These are phyloP conservation scores for Jacaranda mimosifolia DNA, from an alignment of 257 asterid species.

Conservation along the genomic window DNA sequence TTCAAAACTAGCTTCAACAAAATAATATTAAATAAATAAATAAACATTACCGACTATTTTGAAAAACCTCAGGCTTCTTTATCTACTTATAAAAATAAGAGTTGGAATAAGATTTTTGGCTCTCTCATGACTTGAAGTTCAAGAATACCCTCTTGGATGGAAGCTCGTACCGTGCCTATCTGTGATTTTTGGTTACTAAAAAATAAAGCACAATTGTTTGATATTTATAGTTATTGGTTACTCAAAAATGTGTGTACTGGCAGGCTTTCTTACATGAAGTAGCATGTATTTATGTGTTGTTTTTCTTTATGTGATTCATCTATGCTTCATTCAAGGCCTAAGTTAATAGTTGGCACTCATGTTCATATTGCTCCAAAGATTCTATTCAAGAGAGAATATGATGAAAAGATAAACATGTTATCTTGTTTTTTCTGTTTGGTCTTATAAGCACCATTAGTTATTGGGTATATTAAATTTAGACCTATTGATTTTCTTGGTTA, in stretches of 20 bases:
- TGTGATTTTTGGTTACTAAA: slow-evolving; percentile 89
- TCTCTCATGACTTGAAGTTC: slow-evolving; percentile 78
- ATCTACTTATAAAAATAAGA: too few relatives aligned
- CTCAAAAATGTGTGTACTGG: background rate
- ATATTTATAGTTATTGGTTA: slow-evolving; percentile 1
- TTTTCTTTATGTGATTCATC: slow-evolving; percentile 60
- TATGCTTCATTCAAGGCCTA: slow-evolving; percentile 87
- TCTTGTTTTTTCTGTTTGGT: slow-evolving; percentile 12
- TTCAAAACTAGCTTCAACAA: too few relatives aligned
- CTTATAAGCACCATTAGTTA: background rate
- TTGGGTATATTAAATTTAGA: background rate
- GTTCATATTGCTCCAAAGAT: slow-evolving; percentile 92
- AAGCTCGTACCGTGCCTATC: slow-evolving; percentile 84
- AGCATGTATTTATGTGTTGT: background rate
- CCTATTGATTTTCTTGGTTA: background rate
- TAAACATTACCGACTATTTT: too few relatives aligned
- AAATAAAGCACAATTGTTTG: slow-evolving; percentile 46
- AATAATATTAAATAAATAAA: too few relatives aligned
- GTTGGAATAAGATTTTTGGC: too few relatives aligned
- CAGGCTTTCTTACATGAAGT: background rate
- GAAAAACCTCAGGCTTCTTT: too few relatives aligned
- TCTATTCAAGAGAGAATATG: slow-evolving; percentile 74
- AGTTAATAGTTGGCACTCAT: slow-evolving; percentile 89
- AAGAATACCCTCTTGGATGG: slow-evolving; percentile 88
- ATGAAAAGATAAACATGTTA: slow-evolving; percentile 65